A percentile compares a stretch with the other conserved stretches of the same genome.
Evolutionary conservation across 2,329 filamentous ascomycete genomes (phyloP).

Genomic region (Chaetomium olivaceum): DNA sequence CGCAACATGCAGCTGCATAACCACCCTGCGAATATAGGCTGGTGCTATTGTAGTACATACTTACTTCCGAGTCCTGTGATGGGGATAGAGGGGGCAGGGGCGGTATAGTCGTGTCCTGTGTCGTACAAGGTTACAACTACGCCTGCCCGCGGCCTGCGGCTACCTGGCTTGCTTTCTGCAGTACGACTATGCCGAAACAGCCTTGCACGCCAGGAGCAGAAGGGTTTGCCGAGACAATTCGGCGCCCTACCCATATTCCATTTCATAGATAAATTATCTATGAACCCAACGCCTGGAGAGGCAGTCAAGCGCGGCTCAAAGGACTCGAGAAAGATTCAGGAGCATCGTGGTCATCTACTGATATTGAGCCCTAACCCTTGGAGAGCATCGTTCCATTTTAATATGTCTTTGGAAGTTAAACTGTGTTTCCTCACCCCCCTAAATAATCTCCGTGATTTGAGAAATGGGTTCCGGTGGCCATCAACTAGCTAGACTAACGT

Average conservation of each 20-base stretch:
- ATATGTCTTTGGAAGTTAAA: neutral
- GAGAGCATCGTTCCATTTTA: neutral
- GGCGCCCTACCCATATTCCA: neutral
- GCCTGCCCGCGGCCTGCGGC: neutral
- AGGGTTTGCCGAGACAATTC: neutral
- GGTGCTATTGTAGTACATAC: neutral
- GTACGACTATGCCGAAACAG: neutral
- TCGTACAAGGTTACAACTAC: neutral
- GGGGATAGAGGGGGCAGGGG: neutral
- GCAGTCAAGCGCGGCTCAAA: neutral
- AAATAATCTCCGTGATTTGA: neutral
- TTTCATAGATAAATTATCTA: neutral
- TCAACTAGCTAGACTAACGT: neutral
- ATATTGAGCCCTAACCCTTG: neutral
- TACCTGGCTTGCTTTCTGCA: neutral
- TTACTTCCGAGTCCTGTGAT: neutral
- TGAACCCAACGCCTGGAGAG: neutral
- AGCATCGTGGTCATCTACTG: neutral
- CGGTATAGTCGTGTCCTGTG: neutral
- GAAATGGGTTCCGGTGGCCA: too few species aligned
- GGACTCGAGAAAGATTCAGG: neutral
- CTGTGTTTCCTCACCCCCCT: neutral
- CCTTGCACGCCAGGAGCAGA: neutral
- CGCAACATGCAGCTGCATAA: neutral
- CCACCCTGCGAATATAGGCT: neutral